A percentile compares a stretch with the other conserved stretches of the same genome.
Conservation (phyloP, 148 eudicot species). For the Arbutus unedo region DNA sequence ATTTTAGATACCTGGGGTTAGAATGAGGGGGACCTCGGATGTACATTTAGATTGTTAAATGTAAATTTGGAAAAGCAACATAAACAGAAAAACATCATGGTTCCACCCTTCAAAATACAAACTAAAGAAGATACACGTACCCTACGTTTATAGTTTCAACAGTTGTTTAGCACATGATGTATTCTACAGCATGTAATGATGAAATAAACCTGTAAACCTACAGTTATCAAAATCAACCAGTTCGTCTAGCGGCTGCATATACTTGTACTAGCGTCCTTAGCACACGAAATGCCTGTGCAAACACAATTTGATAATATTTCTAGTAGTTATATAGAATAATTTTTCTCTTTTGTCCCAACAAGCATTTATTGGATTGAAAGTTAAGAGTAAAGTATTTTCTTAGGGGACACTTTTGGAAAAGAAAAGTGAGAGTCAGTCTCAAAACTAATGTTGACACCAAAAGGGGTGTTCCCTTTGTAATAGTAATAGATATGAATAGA, state of each 20-base stretch:
- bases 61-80: not conserved
- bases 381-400: too few species aligned
- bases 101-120: not conserved
- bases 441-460: too few species aligned
- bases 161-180: not conserved
- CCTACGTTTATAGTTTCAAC: not conserved
- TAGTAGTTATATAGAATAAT: too few species aligned
- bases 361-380: too few species aligned
- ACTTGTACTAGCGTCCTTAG: not conserved
- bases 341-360: too few species aligned
- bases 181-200: not conserved
- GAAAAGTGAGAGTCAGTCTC: too few species aligned
- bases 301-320: too few species aligned
- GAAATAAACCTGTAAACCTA: not conserved
- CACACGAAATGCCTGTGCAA: too few species aligned
- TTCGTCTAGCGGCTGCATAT: not conserved
- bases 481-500: not conserved
- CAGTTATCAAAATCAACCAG: not conserved
- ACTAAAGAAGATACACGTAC: not conserved
- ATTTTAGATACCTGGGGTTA: not conserved
- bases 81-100: not conserved
- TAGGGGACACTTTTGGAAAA: too few species aligned
- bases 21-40: not conserved
- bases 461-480: too few species aligned
- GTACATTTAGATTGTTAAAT: not conserved